Conservation (phyloP, 2,329 filamentous ascomycete species). For the Colletotrichum viniferum region DNA sequence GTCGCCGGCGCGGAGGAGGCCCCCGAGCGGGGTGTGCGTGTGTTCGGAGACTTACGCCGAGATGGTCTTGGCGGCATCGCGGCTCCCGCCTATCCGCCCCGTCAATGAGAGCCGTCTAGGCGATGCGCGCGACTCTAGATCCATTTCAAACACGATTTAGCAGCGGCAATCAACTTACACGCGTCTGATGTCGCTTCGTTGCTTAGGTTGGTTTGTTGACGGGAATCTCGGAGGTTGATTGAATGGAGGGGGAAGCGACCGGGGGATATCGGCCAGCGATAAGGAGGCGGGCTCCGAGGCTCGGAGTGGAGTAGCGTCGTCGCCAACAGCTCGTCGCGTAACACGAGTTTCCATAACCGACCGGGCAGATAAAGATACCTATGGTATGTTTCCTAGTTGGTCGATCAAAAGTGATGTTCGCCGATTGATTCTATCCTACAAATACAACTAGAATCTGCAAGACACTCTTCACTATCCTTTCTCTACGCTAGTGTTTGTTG, state of each 20-base stretch:
- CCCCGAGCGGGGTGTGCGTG: neutral
- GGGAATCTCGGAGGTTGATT: neutral
- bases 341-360: neutral
- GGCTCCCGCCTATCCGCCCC: neutral
- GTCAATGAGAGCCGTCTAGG: neutral
- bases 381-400: neutral
- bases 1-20: neutral
- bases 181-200: neutral
- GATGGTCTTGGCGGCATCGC: conserved; percentile 8
- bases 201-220: neutral
- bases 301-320: neutral
- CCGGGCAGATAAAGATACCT: too few relatives aligned
- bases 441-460: neutral
- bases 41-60: conserved; percentile 16
- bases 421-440: too few relatives aligned
- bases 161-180: neutral
- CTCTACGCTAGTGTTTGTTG: accelerated
- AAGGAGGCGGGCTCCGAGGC: neutral
- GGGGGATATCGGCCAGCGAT: neutral
- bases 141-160: neutral
- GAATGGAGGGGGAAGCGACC: neutral
- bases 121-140: neutral
- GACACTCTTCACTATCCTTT: neutral
- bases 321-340: neutral
- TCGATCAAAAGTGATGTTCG: too few relatives aligned